Evolutionary conservation across 768 basidiomycete species (phyloP), one percentile per base, ranked within the genome.

Genomic region (Imleria badia): DNA sequence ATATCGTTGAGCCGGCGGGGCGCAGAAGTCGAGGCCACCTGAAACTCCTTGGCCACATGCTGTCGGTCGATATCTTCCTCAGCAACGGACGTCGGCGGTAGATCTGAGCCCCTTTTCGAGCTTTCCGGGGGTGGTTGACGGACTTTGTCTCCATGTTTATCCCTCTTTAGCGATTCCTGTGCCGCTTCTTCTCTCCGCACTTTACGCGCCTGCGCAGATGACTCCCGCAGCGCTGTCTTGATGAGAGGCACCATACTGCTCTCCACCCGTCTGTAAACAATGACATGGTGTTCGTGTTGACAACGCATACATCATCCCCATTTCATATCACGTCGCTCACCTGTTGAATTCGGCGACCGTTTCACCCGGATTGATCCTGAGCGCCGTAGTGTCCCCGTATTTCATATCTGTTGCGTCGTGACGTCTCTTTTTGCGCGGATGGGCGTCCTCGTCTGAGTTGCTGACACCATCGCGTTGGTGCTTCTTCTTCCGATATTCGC

Each of bases 341-440:
- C 82, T 76, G 67, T 90, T 87, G 68, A 91, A 92, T 72, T 89
- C 85, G 51, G 81, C 77, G 48, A 91, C 77, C 1, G 87, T 84
- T 68, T 92, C 90, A 41, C 85, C 83, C 1, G 82, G 81, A 52
- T 79, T 75, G 29, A 89, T 89, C 43, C 63, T 73, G 38, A 85
- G 64, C 59, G 66, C 62, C 66, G 66, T 45, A 52, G 31, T 55
- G 34, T 41, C 44, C 12, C 36, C 54, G 55, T 52, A 57, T 36
- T 40, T 60, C 30, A 48, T 57, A 13, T 53, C 64, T 8, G 58
- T 60, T 0, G 55, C 61, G 20, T 65, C 67, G 20, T 49, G 62
- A 62, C 66, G 66, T 26, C 51, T 56, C 23, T 68, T 70, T 60
- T 77, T 76, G 53, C 50, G 58, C 20, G 43, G 45, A 45, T 59